Percentiles rank a stretch among this genome's conserved stretches.
Evolutionary conservation across 1,284 basidiomycete genomes (phyloP).

Genomic region (Cryptococcus sp.): DNA sequence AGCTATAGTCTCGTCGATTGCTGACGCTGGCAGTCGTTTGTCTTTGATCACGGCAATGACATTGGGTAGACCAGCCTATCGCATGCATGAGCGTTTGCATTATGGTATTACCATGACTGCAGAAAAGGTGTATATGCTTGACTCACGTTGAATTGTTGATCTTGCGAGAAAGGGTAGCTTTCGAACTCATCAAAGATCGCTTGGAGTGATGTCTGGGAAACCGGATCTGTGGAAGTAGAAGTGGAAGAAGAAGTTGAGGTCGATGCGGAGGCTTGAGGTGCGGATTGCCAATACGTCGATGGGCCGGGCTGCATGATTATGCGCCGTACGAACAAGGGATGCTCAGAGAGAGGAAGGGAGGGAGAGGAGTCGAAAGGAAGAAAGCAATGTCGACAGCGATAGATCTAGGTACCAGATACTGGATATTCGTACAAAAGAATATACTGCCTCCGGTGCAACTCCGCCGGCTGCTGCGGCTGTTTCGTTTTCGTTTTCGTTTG

Average conservation of each 20-base stretch:
- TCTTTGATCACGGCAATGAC: constrained; percentile 38
- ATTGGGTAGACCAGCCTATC: constrained; percentile 41
- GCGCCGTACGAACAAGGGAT: too few relatives aligned
- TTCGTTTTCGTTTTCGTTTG: background rate
- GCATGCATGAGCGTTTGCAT: background rate
- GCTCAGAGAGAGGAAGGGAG: too few relatives aligned
- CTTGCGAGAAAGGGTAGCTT: constrained; percentile 40
- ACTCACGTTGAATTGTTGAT: constrained; percentile 43
- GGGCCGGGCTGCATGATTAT: too few relatives aligned
- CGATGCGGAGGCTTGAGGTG: background rate
- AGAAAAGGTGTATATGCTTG: background rate
- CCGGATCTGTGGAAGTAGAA: background rate
- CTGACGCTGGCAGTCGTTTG: constrained; percentile 17
- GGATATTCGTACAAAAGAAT: background rate
- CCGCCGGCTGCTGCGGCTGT: background rate
- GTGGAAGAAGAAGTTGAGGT: background rate
- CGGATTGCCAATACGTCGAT: too few relatives aligned
- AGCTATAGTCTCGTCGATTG: constrained; percentile 46
- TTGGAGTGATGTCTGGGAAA: constrained; percentile 2
- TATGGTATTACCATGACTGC: background rate
- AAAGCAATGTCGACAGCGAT: too few relatives aligned
- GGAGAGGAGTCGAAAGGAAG: too few relatives aligned
- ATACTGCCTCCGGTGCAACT: background rate
- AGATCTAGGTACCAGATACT: too few relatives aligned
- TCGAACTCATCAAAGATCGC: constrained; percentile 36